A percentile compares a stretch with the other conserved stretches of the same genome.
These are phyloP conservation scores for Ophiostoma australiae DNA, from an alignment of 2,329 filamentous ascomycete genomes.

Conservation along the genomic window DNA sequence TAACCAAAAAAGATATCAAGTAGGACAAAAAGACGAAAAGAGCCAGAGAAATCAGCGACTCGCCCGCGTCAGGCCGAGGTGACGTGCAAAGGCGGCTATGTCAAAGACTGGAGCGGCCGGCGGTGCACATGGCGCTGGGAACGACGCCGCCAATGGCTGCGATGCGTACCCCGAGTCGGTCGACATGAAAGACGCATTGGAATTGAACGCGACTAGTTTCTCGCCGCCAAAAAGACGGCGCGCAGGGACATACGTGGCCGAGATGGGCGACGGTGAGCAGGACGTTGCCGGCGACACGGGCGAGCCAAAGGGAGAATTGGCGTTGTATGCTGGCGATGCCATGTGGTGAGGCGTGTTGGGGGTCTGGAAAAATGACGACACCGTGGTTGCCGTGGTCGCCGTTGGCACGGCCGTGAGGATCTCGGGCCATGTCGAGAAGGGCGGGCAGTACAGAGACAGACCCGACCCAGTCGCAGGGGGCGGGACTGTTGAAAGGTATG, in stretches of 20 bases:
- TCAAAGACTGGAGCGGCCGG: conserved; percentile 3
- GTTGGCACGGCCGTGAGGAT: conserved; percentile 18
- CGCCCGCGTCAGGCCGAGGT: not conserved
- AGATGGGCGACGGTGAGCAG: conserved; percentile 19
- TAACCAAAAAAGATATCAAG: not conserved
- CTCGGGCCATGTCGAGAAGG: conserved; percentile 14
- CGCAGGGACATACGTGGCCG: conserved; percentile 19
- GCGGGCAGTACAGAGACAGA: conserved; percentile 23
- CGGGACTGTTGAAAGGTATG: not conserved
- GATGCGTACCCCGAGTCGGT: not conserved
- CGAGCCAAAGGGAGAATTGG: conserved; percentile 22
- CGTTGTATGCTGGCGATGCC: conserved; percentile 14
- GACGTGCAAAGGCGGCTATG: conserved; percentile 13
- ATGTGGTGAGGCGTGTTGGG: conserved; percentile 22
- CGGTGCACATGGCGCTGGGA: not conserved
- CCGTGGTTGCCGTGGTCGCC: conserved; percentile 21
- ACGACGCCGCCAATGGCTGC: not conserved
- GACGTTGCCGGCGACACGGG: conserved; percentile 15
- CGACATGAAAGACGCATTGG: conserved; percentile 3
- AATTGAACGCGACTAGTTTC: not conserved
- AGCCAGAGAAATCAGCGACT: not conserved
- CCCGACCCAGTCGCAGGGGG: not conserved
- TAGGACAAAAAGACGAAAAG: not conserved
- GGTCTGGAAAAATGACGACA: conserved; percentile 16
- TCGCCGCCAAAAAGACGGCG: conserved; percentile 7